phyloP scores from a whole-genome alignment of 2,329 filamentous ascomycete species.

The Arthrobotrys sphaeroides region DNA sequence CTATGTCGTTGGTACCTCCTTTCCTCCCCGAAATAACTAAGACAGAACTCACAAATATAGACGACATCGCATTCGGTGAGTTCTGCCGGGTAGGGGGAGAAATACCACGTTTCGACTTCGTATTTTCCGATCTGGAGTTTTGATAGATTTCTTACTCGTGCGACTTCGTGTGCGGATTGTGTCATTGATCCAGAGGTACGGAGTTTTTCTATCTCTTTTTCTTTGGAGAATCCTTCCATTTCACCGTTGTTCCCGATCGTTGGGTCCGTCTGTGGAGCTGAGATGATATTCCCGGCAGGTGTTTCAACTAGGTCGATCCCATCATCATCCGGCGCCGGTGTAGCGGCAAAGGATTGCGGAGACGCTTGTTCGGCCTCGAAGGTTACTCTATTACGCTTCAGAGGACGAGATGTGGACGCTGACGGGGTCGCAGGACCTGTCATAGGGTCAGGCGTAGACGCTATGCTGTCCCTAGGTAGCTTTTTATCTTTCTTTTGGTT shows the following conservation, averaged over 20 bases:
- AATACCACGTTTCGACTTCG: constrained; percentile 98
- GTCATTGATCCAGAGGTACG: constrained; percentile 97
- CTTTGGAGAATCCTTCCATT: constrained; percentile 73
- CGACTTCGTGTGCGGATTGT: constrained; percentile 96
- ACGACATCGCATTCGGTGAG: constrained; percentile 90
- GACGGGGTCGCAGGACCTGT: constrained; percentile 29
- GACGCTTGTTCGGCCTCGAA: constrained; percentile 54
- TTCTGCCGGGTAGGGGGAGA: constrained; percentile 91
- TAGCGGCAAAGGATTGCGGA: constrained; percentile 44
- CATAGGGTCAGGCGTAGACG: constrained; percentile 55
- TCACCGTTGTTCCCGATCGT: constrained; percentile 59
- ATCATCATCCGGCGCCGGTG: constrained; percentile 44
- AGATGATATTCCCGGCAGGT: constrained; percentile 49
- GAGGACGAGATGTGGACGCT: constrained; percentile 38
- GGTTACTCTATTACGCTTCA: constrained; percentile 53
- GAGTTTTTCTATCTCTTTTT: constrained; percentile 95
- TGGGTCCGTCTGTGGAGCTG: constrained; percentile 34
- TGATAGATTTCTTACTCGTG: constrained; percentile 91
- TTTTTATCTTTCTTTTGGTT: constrained; percentile 59
- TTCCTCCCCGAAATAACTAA: constrained; percentile 85
- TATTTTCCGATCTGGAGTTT: constrained; percentile 92
- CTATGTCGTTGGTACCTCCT: constrained; percentile 87
- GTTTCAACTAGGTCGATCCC: constrained; percentile 51
- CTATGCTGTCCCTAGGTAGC: constrained; percentile 56
- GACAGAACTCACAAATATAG: constrained; percentile 96